A percentile compares a stretch with the other conserved stretches of the same genome.
These are phyloP conservation scores for Ilyonectria mors-panacis DNA, from an alignment of 2,329 filamentous ascomycete species.

Conservation along the genomic window DNA sequence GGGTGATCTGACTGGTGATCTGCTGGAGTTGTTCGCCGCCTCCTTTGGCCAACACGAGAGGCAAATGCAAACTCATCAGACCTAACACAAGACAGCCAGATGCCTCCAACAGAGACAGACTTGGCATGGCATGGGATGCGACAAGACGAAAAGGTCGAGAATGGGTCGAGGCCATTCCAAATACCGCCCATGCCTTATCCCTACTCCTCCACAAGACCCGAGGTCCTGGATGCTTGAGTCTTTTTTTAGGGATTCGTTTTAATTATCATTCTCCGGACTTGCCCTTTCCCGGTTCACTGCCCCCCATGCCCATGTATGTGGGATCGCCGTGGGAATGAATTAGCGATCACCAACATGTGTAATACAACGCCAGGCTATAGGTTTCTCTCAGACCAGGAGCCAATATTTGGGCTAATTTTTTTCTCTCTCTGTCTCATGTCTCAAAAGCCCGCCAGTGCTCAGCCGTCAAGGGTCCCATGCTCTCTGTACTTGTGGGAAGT, in stretches of 20 bases:
- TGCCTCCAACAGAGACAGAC: slow-evolving; percentile 3
- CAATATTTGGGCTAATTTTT: slow-evolving; percentile 4
- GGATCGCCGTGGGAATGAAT: slow-evolving; percentile 8
- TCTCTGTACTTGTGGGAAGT: slow-evolving; percentile 30
- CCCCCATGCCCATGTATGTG: slow-evolving; percentile 3
- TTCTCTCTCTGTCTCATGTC: slow-evolving; percentile 12
- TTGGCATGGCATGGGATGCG: neutral
- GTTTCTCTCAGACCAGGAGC: slow-evolving; percentile 4
- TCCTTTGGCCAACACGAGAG: slow-evolving; percentile 1
- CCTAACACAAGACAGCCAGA: slow-evolving; percentile 10
- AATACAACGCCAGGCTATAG: slow-evolving; percentile 9
- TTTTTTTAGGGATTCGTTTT: slow-evolving; percentile 20
- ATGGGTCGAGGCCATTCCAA: slow-evolving; percentile 8
- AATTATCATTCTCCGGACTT: slow-evolving; percentile 8
- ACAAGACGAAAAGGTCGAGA: slow-evolving; percentile 2
- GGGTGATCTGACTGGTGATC: neutral
- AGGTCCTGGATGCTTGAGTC: slow-evolving; percentile 8
- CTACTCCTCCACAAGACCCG: slow-evolving; percentile 14
- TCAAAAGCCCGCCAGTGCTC: slow-evolving; percentile 19
- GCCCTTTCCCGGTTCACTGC: neutral
- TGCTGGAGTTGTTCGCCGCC: neutral
- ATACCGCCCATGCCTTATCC: slow-evolving; percentile 1
- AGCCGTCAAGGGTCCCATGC: slow-evolving; percentile 25
- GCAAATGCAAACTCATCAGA: neutral
- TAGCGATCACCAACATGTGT: slow-evolving; percentile 7